These are phyloP conservation scores for Beauveria varroae DNA, from an alignment of 2,329 filamentous ascomycete genomes.

Conservation along the genomic window DNA sequence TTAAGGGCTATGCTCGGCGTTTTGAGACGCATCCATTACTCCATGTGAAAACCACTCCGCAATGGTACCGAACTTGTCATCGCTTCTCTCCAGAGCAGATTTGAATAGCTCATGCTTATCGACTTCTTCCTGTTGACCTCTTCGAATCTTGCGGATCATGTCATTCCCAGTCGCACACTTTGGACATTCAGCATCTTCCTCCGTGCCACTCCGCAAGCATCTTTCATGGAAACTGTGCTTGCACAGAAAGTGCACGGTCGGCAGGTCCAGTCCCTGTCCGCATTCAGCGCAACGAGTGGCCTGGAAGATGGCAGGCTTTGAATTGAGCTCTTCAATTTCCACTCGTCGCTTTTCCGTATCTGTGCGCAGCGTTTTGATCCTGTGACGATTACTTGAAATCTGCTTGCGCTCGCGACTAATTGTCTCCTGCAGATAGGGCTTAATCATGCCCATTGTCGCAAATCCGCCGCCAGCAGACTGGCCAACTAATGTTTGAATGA, in stretches of 20 bases:
- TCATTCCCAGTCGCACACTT: constrained; percentile 78
- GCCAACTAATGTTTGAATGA: constrained; percentile 84
- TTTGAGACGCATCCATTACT: constrained; percentile 61
- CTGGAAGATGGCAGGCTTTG: constrained; percentile 83
- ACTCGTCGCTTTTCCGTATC: constrained; percentile 75
- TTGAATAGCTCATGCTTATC: constrained; percentile 85
- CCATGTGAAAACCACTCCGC: constrained; percentile 93
- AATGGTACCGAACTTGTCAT: constrained; percentile 81
- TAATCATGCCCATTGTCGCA: constrained; percentile 96
- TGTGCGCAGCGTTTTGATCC: constrained; percentile 73
- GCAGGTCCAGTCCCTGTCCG: constrained; percentile 69
- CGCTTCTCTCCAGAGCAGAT: constrained; percentile 66
- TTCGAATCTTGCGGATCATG: constrained; percentile 79
- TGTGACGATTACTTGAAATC: constrained; percentile 69
- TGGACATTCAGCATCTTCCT: constrained; percentile 70
- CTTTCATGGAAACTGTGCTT: constrained; percentile 95
- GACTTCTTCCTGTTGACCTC: constrained; percentile 78
- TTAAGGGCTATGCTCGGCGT: constrained; percentile 20
- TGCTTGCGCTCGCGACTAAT: constrained; percentile 84
- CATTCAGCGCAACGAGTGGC: constrained; percentile 83
- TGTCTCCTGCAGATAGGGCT: constrained; percentile 81
- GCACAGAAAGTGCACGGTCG: constrained; percentile 91
- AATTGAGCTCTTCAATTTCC: constrained; percentile 69
- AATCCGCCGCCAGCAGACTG: constrained; percentile 48
- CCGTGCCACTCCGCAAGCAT: constrained; percentile 53